Base-by-base conservation (phyloP, 2,329 filamentous ascomycete genomes). In the Tolypocladium endophyticum region DNA sequence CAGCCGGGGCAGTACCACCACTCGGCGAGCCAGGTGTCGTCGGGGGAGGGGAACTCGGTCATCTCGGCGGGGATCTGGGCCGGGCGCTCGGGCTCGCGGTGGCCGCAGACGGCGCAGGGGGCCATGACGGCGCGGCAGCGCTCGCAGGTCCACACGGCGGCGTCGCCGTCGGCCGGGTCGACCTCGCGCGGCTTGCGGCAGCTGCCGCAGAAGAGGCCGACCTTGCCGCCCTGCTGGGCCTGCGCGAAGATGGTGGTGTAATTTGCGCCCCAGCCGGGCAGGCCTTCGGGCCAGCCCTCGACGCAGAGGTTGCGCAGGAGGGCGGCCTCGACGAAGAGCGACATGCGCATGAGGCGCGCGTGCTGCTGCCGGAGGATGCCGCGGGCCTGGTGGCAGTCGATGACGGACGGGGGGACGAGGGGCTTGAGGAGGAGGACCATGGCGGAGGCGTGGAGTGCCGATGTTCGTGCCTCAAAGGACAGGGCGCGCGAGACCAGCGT, bases 1-100 rank as follows among this genome's bases (percentile, higher is more conserved):
- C 85, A 87, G 16, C 80, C 81, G 1, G 81, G 79, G 60, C 85
- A 87, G 65, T 83, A 83, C 82, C 82, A 87, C 85, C 85, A 87
- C 2, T 78, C 78, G 0, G 72, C 68, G 6, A 75, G 68, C 64
- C 68, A 71, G 0, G 62, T 23, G 43, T 47, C 54, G 2, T 64
- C 64, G 2, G 38, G 28, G 7, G 62, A 1, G 60, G 58, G 2
- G 67, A 69, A n/a, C 69, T 64, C 62, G 3, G 70, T 14, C 8
- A 71, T 65, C 20, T 74, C 72, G 12, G 59, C 58, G 1, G 73
- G 72, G 1, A 75, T 64, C 35, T 74, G 69, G 1, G 76, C 73
- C 0, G 78, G 74, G 0, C 72, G 70, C 43, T 82, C 74, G 1
- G 73, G 72, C 52, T 84, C 79, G 20, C 81, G 74, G 61, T 84